Conservation (phyloP, 2,329 filamentous ascomycete species). For the Aspergillus brasiliensis region DNA sequence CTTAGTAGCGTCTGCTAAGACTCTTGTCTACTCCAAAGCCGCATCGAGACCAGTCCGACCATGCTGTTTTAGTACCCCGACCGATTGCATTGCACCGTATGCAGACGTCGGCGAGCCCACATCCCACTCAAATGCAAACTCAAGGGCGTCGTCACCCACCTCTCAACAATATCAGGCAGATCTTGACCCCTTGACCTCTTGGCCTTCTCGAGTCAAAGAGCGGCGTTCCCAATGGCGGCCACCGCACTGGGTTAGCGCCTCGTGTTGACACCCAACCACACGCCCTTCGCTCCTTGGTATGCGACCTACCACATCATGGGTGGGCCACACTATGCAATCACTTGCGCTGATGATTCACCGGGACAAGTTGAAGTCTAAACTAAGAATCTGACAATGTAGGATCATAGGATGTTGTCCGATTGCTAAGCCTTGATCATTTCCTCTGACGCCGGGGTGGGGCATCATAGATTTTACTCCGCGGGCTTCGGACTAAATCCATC, state of each 20-base stretch:
- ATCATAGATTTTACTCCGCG: background rate
- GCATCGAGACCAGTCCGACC: background rate
- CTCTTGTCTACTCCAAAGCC: too few relatives aligned
- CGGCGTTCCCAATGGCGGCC: background rate
- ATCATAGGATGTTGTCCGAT: background rate
- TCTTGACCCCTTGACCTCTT: background rate
- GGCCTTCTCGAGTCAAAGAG: background rate
- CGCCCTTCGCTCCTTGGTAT: conserved; percentile 5
- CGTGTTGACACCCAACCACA: background rate
- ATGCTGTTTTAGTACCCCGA: background rate
- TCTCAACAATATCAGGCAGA: background rate
- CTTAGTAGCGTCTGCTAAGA: too few relatives aligned
- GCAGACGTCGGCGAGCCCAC: background rate
- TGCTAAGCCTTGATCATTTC: background rate
- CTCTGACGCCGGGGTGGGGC: background rate
- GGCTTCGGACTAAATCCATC: background rate
- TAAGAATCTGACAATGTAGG: background rate
- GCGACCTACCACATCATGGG: background rate
- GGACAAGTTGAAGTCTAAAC: background rate
- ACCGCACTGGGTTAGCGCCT: background rate
- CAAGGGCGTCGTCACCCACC: background rate
- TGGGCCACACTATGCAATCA: background rate
- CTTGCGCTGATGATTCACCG: background rate
- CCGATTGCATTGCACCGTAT: background rate
- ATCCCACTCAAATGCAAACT: background rate